A percentile compares a stretch with the other conserved stretches of the same genome.
Evolutionary conservation across 495 filamentous ascomycete genomes (phyloP).

Genomic region (Aspergillus carlsbadensis): DNA sequence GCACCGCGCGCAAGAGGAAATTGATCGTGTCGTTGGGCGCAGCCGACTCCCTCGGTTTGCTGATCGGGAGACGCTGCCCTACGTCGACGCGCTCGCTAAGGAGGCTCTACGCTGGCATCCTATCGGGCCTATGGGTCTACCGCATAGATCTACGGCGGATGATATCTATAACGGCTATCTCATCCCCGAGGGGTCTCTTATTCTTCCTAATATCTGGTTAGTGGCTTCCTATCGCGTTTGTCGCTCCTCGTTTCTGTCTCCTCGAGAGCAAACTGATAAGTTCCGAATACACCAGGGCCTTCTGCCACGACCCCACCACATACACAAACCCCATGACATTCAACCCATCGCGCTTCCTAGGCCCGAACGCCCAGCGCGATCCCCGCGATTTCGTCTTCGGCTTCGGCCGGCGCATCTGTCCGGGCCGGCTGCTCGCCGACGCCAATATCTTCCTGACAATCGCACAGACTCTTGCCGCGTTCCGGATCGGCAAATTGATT

Average conservation of each 20-base stretch:
- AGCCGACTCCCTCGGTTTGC: constrained; percentile 23
- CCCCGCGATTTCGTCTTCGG: constrained; percentile 31
- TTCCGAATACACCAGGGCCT: constrained; percentile 20
- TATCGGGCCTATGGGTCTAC: constrained; percentile 42
- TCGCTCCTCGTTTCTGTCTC: no score
- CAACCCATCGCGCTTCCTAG: constrained; percentile 37
- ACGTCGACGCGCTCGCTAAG: constrained; percentile 41
- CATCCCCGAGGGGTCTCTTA: constrained; percentile 48
- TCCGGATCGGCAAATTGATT: constrained; percentile 32
- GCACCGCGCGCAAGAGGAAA: constrained; percentile 54
- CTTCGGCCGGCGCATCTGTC: constrained; percentile 42
- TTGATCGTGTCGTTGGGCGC: constrained; percentile 51
- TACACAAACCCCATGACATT: constrained; percentile 35
- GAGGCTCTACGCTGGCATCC: constrained; percentile 47
- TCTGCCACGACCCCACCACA: no score
- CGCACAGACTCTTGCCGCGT: constrained; percentile 34
- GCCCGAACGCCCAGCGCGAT: constrained; percentile 25
- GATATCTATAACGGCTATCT: constrained; percentile 51
- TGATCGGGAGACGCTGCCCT: constrained; percentile 36
- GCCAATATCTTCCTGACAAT: constrained; percentile 33
- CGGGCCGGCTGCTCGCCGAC: constrained; percentile 37
- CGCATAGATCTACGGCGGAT: constrained; percentile 55
- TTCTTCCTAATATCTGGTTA: constrained; percentile 50
- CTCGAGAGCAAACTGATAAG: no score
- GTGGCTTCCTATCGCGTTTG: no score